These are phyloP conservation scores for Tylopilus orsonianus DNA, from an alignment of 1,284 basidiomycete species.

Conservation along the genomic window DNA sequence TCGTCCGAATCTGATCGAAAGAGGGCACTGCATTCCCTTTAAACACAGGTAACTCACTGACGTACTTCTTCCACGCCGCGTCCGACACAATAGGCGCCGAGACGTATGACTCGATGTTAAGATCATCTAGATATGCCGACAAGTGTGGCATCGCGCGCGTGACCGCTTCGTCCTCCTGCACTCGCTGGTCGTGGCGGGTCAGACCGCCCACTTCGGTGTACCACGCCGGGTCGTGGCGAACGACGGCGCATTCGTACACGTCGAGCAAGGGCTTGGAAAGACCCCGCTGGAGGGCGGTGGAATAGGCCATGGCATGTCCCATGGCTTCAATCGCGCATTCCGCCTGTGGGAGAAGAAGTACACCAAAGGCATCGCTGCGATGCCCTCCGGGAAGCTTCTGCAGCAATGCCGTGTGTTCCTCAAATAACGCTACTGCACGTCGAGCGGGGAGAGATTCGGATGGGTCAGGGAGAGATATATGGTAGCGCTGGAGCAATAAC, in stretches of 20 bases:
- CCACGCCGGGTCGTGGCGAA: conserved; percentile 53
- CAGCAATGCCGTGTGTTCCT: conserved; percentile 43
- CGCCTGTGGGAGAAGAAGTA: conserved; percentile 49
- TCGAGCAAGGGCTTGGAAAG: conserved; percentile 48
- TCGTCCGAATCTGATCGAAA: conserved; percentile 17
- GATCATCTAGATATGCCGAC: conserved; percentile 39
- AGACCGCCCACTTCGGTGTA: conserved; percentile 48
- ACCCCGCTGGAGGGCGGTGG: conserved; percentile 41
- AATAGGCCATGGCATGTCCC: conserved; percentile 53
- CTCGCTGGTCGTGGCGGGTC: conserved; percentile 41
- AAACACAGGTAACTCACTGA: conserved; percentile 41
- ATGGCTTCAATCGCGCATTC: conserved; percentile 48
- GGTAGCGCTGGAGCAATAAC: conserved; percentile 45
- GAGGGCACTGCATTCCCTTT: conserved; percentile 33
- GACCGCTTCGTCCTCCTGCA: conserved; percentile 45
- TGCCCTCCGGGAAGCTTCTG: conserved; percentile 38
- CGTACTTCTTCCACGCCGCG: conserved; percentile 43
- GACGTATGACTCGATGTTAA: conserved; percentile 48
- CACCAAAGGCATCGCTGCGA: conserved; percentile 46
- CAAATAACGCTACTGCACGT: conserved; percentile 44
- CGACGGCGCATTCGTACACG: conserved; percentile 49
- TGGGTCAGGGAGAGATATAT: conserved; percentile 41
- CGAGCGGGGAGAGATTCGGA: conserved; percentile 41
- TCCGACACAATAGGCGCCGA: conserved; percentile 53
- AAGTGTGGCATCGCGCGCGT: conserved; percentile 43